Base-by-base conservation (phyloP, 1,284 basidiomycete species). In the Ustilago lituana region DNA sequence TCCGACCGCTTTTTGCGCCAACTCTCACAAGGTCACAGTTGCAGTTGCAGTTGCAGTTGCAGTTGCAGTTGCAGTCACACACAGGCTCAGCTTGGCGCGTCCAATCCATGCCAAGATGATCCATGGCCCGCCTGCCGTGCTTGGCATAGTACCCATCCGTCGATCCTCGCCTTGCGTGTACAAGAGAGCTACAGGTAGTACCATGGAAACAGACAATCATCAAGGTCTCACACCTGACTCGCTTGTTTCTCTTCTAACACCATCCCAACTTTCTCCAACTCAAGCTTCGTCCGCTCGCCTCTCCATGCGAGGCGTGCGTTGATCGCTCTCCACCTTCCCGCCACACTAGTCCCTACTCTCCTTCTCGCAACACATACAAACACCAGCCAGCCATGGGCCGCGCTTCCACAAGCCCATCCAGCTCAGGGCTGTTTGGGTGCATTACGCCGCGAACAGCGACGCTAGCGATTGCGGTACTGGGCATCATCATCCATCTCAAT, bases 401-500 rank as follows among this genome's bases (percentile, higher is more conserved):
- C 31, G 37, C 41, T 2, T 31, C 54, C 4, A 32, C 41, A 36
- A 35, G 40, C 50, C 22, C 50, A 1, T 46, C 55, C 0, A 10
- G 55, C 55, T 54, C 61, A 14, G 61, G 61, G 24, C 9, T 47
- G 29, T 51, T 62, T 7, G 49, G 59, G 37, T 60, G 61, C 31
- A 39, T 72, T 31, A 73, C 74, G 17, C 63, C 69, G 2, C 55
- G 73, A 14, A 64, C 62, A 27, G 66, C 70, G 1, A 77, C 74
- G 12, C 33, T 77, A 7, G 52, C 69, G 3, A 62, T 77, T n/a
- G 74, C 74, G 2, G n/a, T 69, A 10, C 44, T 73, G 11, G 74
- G 73, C 43, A 66, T 77, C 43, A 15, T 73, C 31, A 43, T 67
- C 17, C 74, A 77, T 24, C 51, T 73, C 41, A 75, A 71, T 33